These are phyloP conservation scores for Neopestalotiopsis sp. DNA, from an alignment of 2,329 filamentous ascomycete genomes.

Conservation along the genomic window DNA sequence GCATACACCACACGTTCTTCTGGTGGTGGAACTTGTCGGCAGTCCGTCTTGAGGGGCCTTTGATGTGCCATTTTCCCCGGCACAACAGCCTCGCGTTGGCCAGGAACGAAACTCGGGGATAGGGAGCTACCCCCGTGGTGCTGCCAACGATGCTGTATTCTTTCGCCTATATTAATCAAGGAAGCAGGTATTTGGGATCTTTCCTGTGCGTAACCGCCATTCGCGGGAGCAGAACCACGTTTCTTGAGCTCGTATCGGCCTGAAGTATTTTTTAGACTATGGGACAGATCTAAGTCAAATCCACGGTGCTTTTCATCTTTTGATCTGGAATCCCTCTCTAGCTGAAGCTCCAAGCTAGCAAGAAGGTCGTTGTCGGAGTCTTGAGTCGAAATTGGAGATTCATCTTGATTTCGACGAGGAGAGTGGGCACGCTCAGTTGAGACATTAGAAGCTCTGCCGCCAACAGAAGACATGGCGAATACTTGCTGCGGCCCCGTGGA, in stretches of 20 bases:
- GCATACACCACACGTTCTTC: no score
- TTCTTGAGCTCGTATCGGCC: neutral
- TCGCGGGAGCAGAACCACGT: no score
- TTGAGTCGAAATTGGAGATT: neutral
- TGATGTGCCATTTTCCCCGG: no score
- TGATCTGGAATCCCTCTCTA: neutral
- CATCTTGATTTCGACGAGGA: neutral
- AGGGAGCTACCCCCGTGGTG: no score
- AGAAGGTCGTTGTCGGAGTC: neutral
- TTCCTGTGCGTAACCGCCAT: neutral
- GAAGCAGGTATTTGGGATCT: neutral
- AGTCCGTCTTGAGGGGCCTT: no score
- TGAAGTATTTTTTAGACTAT: neutral
- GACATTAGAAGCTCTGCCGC: neutral
- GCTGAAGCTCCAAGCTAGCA: neutral
- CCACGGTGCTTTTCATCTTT: constrained; percentile 27
- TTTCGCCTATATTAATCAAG: no score
- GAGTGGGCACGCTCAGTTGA: neutral
- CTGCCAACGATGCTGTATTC: no score
- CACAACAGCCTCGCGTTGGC: no score
- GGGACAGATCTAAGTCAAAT: constrained; percentile 23
- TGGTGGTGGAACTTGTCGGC: no score
- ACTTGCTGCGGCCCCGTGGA: constrained; percentile 19
- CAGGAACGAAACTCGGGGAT: no score
- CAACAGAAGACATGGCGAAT: no score